Evolutionary conservation across 148 eudicot genomes (phyloP).

Genomic region (Pouteria glomerata): DNA sequence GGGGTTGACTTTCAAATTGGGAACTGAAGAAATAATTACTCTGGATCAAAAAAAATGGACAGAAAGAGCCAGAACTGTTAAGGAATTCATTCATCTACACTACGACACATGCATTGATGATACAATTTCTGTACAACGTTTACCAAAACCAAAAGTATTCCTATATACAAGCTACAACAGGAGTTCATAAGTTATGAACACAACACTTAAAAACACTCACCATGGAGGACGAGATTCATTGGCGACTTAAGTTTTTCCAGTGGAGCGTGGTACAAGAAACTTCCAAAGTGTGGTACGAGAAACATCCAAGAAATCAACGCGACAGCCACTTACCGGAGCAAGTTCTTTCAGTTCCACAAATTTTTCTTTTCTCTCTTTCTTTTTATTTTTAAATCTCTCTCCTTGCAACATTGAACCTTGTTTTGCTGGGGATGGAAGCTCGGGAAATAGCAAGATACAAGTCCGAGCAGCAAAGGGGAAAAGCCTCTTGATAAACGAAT

Average conservation of each 20-base stretch:
- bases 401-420: neutral
- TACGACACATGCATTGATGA: neutral
- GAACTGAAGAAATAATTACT: too few relatives aligned
- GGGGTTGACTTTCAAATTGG: too few relatives aligned
- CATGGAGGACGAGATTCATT: too few relatives aligned
- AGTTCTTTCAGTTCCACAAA: neutral
- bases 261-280: neutral
- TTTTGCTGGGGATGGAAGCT: neutral
- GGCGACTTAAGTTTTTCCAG: too few relatives aligned
- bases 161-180: neutral
- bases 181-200: neutral
- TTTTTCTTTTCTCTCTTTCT: too few relatives aligned
- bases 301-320: neutral
- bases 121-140: constrained; percentile 1
- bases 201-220: neutral
- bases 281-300: neutral
- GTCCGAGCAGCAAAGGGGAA: neutral
- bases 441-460: neutral
- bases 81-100: neutral
- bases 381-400: too few relatives aligned
- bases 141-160: neutral
- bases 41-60: too few relatives aligned
- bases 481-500: neutral
- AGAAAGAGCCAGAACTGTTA: neutral
- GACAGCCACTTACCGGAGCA: neutral